Conservation (phyloP, 1,284 basidiomycete genomes). For the Ceratobasidium sp. region DNA sequence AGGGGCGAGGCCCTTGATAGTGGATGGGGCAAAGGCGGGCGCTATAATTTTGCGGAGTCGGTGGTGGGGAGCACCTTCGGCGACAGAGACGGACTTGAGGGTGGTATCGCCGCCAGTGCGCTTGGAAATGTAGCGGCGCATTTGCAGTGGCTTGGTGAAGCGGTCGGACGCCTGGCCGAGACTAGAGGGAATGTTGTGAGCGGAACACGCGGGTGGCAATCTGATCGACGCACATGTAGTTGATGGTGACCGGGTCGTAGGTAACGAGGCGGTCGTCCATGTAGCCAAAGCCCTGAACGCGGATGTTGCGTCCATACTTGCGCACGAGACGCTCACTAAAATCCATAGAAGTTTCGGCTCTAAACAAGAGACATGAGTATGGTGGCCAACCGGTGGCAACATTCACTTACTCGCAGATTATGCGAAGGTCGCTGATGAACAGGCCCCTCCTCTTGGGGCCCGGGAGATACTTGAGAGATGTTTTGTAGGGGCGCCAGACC, state of each 20-base stretch:
- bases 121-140: constrained; percentile 38
- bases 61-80: constrained; percentile 42
- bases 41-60: constrained; percentile 36
- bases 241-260: constrained; percentile 45
- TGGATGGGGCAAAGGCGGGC: constrained; percentile 64
- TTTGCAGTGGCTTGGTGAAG: constrained; percentile 43
- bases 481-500: constrained; percentile 37
- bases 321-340: constrained; percentile 40
- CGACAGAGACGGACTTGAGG: constrained; percentile 32
- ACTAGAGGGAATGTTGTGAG: constrained; percentile 8
- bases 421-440: constrained; percentile 38
- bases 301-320: constrained; percentile 44
- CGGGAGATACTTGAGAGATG: constrained; percentile 40
- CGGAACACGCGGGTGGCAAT: background rate
- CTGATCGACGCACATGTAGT: constrained; percentile 40
- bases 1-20: constrained; percentile 64
- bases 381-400: background rate
- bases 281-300: constrained; percentile 36
- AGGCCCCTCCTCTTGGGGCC: constrained; percentile 41
- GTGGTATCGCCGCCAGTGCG: constrained; percentile 38
- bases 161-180: constrained; percentile 38
- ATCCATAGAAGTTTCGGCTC: constrained; percentile 34
- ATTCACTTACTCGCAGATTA: constrained; percentile 38
- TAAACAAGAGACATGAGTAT: constrained; percentile 2
- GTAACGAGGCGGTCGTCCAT: constrained; percentile 45